These are phyloP conservation scores for Lodderomyces theae DNA, from an alignment of 1,139 yeast species.

Conservation along the genomic window DNA sequence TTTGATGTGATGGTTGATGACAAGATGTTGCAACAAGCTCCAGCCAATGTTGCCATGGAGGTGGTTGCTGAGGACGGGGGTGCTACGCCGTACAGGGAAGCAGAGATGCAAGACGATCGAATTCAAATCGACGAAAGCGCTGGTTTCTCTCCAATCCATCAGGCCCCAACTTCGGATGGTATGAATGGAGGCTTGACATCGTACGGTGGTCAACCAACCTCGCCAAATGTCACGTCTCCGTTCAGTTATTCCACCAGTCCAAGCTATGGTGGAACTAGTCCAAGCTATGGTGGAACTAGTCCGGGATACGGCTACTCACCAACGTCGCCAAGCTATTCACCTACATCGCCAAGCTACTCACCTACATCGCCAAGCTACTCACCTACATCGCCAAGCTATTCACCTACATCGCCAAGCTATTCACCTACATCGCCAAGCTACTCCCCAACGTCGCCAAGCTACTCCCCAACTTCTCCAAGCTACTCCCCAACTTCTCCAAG, in stretches of 20 bases:
- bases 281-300: conserved; percentile 55
- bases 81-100: conserved; percentile 88
- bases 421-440: conserved; percentile 63
- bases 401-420: conserved; percentile 61
- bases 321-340: conserved; percentile 62
- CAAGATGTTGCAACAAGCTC: conserved; percentile 69
- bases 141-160: conserved; percentile 91
- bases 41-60: conserved; percentile 49
- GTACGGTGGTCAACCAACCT: conserved; percentile 69
- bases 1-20: conserved; percentile 96
- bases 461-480: conserved; percentile 65
- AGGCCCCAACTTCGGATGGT: conserved; percentile 78
- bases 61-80: conserved; percentile 66
- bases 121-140: conserved; percentile 78
- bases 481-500: conserved; percentile 51
- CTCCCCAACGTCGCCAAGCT: conserved; percentile 72
- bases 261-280: conserved; percentile 53
- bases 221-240: conserved; percentile 57
- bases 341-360: conserved; percentile 70
- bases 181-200: conserved; percentile 91
- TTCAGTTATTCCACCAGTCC: conserved; percentile 63
- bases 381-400: conserved; percentile 57
- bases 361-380: conserved; percentile 65
- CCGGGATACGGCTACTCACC: conserved; percentile 67
- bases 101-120: conserved; percentile 75